These are phyloP conservation scores for Acanthamoeba healyi DNA, from an alignment of 208 protist species.

Conservation along the genomic window DNA sequence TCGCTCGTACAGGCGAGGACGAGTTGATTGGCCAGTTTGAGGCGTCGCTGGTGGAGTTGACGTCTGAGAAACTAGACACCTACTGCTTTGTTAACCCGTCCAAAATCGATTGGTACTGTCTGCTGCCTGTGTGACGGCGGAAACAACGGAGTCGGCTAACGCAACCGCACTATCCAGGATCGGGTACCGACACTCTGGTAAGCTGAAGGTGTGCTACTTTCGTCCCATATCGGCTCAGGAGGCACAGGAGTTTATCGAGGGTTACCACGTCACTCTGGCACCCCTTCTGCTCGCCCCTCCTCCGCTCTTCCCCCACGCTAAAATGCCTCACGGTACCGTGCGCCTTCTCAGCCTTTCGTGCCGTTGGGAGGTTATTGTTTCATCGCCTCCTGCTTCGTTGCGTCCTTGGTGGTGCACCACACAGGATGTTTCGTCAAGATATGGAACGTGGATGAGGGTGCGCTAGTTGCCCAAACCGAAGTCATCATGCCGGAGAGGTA, in stretches of 20 bases:
- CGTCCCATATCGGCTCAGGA: conserved; percentile 11
- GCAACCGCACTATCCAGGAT: neutral
- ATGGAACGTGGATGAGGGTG: conserved; percentile 3
- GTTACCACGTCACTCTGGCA: neutral
- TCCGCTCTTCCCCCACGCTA: neutral
- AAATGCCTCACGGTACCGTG: neutral
- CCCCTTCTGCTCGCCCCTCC: neutral
- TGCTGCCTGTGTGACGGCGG: too few species aligned
- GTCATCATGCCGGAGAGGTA: neutral
- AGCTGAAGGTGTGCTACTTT: conserved; percentile 6
- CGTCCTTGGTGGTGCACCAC: neutral
- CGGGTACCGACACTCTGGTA: neutral
- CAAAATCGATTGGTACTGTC: neutral
- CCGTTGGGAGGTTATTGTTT: neutral
- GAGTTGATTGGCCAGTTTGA: conserved; percentile 11
- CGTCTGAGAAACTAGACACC: neutral
- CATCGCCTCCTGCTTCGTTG: neutral
- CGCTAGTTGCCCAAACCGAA: neutral
- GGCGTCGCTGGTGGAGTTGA: neutral
- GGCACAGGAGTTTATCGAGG: conserved; percentile 13
- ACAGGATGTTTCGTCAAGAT: conserved; percentile 17
- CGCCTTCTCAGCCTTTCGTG: too few species aligned
- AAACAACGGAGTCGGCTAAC: neutral
- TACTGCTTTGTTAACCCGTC: conserved; percentile 4
- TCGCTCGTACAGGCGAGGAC: neutral